A percentile compares a stretch with the other conserved stretches of the same genome.
Conservation (phyloP, 2,329 filamentous ascomycete genomes). For the Pleoardoris graminearum region DNA sequence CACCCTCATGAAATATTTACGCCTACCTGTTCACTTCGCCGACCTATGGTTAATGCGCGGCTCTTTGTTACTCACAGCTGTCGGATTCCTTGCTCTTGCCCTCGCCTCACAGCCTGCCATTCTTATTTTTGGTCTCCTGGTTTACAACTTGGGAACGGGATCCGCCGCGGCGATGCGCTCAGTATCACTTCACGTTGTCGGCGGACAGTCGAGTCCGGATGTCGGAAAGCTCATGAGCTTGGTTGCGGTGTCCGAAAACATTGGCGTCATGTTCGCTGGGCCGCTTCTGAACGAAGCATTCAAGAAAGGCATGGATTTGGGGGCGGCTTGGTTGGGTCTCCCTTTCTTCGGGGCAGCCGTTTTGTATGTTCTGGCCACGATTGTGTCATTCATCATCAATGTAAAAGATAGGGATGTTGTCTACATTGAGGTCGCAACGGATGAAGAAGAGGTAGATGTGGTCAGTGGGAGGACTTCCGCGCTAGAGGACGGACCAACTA, state of each 20-base stretch:
- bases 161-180: constrained; percentile 53
- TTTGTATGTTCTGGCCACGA: constrained; percentile 28
- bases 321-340: constrained; percentile 53
- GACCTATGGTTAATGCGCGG: constrained; percentile 53
- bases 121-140: constrained; percentile 50
- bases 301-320: constrained; percentile 51
- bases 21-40: constrained; percentile 45
- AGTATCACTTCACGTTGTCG: constrained; percentile 53
- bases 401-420: constrained; percentile 25
- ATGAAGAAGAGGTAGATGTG: constrained; percentile 19
- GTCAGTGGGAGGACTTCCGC: constrained; percentile 18
- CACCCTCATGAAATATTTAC: constrained; percentile 43
- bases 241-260: constrained; percentile 53
- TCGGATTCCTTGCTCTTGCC: constrained; percentile 53
- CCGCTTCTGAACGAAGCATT: constrained; percentile 53
- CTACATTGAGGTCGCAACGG: constrained; percentile 24
- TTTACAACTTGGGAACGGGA: constrained; percentile 55
- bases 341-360: constrained; percentile 44
- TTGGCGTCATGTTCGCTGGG: constrained; percentile 54
- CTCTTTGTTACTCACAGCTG: constrained; percentile 49
- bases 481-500: constrained; percentile 11
- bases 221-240: constrained; percentile 55
- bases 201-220: constrained; percentile 48
- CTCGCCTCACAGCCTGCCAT: constrained; percentile 49
- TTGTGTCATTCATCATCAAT: constrained; percentile 35